These are phyloP conservation scores for Candida takata DNA, from an alignment of 805 yeast species.

Conservation along the genomic window DNA sequence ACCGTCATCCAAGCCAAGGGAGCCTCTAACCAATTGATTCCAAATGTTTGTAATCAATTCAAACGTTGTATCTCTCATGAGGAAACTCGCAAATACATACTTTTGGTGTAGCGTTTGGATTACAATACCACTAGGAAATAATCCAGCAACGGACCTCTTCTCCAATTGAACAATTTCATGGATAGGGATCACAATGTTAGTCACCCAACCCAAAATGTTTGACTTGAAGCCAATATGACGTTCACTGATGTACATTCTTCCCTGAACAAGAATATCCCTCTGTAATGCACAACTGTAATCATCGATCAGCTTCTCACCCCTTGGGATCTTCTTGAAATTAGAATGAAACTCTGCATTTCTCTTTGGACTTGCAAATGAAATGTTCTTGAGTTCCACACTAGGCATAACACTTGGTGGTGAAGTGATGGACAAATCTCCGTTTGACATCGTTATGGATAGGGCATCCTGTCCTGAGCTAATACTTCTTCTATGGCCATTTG, in stretches of 20 bases:
- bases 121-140: conserved; percentile 81
- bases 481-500: conserved; percentile 3
- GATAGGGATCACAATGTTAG: conserved; percentile 67
- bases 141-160: conserved; percentile 76
- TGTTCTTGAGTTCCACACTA: conserved; percentile 13
- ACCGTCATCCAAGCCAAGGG: conserved; percentile 9
- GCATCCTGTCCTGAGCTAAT: conserved; percentile 4
- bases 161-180: conserved; percentile 72
- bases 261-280: conserved; percentile 76
- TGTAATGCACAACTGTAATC: conserved; percentile 88
- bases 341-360: conserved; percentile 75
- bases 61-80: conserved; percentile 58
- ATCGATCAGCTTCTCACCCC: conserved; percentile 65
- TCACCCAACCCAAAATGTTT: conserved; percentile 84
- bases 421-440: conserved; percentile 8
- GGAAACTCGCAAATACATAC: conserved; percentile 79
- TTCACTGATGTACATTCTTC: conserved; percentile 76
- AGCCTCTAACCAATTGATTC: conserved; percentile 37
- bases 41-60: conserved; percentile 53
- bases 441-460: neutral
- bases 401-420: conserved; percentile 4
- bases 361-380: conserved; percentile 43
- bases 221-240: conserved; percentile 79
- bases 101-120: conserved; percentile 37
- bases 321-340: conserved; percentile 60